phyloP scores from a whole-genome alignment of 805 yeast genomes.

The Martiniozyma abietophila region DNA sequence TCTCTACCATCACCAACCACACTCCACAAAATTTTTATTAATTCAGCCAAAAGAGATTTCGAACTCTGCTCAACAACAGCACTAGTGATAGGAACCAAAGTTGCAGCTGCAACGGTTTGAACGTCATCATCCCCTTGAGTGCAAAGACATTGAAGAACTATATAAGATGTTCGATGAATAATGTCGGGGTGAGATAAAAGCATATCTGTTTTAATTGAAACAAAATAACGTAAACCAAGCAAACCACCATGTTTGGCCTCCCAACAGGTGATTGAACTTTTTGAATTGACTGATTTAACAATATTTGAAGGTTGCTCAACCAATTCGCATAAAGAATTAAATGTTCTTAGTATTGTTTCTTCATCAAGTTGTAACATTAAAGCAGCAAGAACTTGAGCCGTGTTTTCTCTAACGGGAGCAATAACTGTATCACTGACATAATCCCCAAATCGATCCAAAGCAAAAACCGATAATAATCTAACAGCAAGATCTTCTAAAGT shows the following conservation, averaged over 20 bases:
- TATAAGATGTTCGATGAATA: conserved; percentile 63
- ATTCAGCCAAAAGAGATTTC: conserved; percentile 37
- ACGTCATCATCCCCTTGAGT: conserved; percentile 98
- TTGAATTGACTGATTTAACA: conserved; percentile 22
- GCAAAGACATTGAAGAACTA: conserved; percentile 85
- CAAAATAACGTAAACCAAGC: conserved; percentile 86
- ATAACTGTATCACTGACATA: conserved; percentile 95
- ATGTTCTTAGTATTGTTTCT: conserved; percentile 49
- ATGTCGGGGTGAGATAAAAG: conserved; percentile 47
- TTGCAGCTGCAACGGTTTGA: conserved; percentile 93
- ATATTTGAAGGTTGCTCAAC: conserved; percentile 43
- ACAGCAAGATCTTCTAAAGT: conserved; percentile 86
- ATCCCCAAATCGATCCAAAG: conserved; percentile 93
- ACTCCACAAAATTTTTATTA: conserved; percentile 77
- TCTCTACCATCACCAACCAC: conserved; percentile 78
- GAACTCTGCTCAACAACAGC: conserved; percentile 18
- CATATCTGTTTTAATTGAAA: conserved; percentile 79
- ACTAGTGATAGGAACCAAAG: conserved; percentile 74
- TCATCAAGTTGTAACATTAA: conserved; percentile 64
- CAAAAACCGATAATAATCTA: conserved; percentile 74
- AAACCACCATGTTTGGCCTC: conserved; percentile 98
- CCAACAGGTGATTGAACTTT: conserved; percentile 55
- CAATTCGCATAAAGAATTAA: conserved; percentile 53
- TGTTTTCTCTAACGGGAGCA: conserved; percentile 96
- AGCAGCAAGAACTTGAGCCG: conserved; percentile 92